Percentiles rank a stretch among this genome's conserved stretches.
Evolutionary conservation across 495 filamentous ascomycete species (phyloP).

Genomic region (Parathielavia hyrcaniae): DNA sequence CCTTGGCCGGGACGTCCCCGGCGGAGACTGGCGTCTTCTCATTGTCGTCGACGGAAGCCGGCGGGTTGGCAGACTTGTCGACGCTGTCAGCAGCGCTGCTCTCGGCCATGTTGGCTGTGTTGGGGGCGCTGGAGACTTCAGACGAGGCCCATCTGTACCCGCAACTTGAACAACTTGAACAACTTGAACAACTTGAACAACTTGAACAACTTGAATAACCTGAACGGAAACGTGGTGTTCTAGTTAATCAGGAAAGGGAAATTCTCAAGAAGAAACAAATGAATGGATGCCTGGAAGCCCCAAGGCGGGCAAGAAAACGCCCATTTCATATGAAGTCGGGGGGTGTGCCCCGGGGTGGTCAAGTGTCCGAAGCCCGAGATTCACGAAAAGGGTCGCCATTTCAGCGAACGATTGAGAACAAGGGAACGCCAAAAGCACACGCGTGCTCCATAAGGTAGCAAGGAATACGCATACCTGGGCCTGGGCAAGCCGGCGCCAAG

Average conservation of each 20-base stretch:
- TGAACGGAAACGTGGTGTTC: background rate
- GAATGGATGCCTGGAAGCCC: background rate
- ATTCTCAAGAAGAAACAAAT: background rate
- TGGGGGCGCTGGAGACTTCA: background rate
- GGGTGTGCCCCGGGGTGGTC: background rate
- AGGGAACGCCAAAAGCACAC: too few relatives aligned
- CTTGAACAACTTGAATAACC: too few relatives aligned
- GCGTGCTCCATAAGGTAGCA: too few relatives aligned
- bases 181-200: too few relatives aligned
- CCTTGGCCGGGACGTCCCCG: constrained; percentile 8
- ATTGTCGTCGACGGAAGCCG: background rate
- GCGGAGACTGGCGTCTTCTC: too few relatives aligned
- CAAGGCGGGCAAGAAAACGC: background rate
- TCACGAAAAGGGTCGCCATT: background rate
- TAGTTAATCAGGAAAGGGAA: background rate
- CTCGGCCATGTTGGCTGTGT: constrained; percentile 1
- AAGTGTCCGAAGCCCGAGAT: constrained; percentile 4
- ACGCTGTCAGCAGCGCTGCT: constrained; percentile 8
- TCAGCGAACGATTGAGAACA: too few relatives aligned
- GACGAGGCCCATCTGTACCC: background rate
- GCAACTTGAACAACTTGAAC: too few relatives aligned
- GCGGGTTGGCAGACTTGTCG: background rate
- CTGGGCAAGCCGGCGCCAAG: too few relatives aligned
- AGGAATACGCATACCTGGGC: too few relatives aligned
- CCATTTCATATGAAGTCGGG: background rate